Conservation (phyloP, 257 asterid genomes). For the Petunia axillaris region DNA sequence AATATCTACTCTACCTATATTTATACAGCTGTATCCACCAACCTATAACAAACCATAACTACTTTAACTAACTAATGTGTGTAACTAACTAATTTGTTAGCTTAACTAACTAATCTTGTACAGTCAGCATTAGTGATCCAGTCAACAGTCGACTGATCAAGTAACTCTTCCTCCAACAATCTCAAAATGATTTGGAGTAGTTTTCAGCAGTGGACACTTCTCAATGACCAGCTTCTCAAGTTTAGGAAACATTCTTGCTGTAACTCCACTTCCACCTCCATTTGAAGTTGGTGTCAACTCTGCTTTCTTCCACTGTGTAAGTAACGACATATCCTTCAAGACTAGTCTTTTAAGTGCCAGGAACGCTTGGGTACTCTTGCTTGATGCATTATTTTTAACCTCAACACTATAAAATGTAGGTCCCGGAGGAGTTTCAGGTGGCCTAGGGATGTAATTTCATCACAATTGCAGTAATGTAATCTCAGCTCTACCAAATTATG, state of each 20-base stretch:
- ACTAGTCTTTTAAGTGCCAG: background rate
- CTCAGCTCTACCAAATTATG: background rate
- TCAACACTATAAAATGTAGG: background rate
- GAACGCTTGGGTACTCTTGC: background rate
- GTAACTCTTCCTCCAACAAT: too few species aligned
- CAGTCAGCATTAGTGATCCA: too few species aligned
- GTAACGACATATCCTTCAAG: background rate
- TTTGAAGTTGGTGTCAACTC: background rate
- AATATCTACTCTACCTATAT: too few species aligned
- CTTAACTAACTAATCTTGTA: too few species aligned
- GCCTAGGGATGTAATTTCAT: slow-evolving; percentile 1
- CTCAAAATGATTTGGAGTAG: background rate
- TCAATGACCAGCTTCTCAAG: background rate
- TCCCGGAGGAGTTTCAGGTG: background rate
- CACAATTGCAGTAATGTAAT: background rate
- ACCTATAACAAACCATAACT: too few species aligned
- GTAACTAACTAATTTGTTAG: too few species aligned
- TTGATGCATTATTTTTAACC: background rate
- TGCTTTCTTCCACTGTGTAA: background rate
- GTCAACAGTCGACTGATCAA: too few species aligned
- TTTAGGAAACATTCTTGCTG: background rate
- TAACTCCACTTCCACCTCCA: background rate
- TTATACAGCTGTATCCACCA: too few species aligned
- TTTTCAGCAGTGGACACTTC: background rate
- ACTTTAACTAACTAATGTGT: too few species aligned